These are phyloP conservation scores for Cadophora luteo-olivacea DNA, from an alignment of 2,329 filamentous ascomycete genomes.

Conservation along the genomic window DNA sequence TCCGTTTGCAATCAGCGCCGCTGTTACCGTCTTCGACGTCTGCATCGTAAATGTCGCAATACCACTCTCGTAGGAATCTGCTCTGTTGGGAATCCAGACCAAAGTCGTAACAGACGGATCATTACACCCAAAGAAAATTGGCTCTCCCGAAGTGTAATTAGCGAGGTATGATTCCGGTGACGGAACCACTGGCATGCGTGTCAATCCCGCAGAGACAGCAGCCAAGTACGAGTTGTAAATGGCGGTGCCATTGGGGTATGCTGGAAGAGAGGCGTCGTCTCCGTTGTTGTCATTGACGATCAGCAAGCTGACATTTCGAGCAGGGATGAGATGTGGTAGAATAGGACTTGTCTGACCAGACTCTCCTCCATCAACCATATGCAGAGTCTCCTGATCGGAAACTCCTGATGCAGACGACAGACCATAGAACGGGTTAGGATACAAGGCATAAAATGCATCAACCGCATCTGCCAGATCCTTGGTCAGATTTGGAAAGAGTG, in stretches of 20 bases:
- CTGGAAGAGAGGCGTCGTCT: background rate
- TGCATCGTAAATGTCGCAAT: constrained; percentile 9
- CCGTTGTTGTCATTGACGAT: constrained; percentile 20
- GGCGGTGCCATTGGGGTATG: constrained; percentile 15
- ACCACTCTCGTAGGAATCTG: constrained; percentile 14
- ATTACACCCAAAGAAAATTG: constrained; percentile 17
- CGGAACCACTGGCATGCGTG: constrained; percentile 11
- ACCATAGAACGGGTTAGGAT: constrained; percentile 15
- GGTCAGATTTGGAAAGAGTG: constrained; percentile 10
- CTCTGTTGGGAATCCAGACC: constrained; percentile 18
- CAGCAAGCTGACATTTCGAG: constrained; percentile 9
- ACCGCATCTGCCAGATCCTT: background rate
- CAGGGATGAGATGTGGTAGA: constrained; percentile 14
- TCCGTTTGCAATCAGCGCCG: constrained; percentile 19
- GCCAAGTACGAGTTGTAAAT: constrained; percentile 16
- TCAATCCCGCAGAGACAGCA: background rate
- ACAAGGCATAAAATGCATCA: constrained; percentile 18
- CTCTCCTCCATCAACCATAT: constrained; percentile 18
- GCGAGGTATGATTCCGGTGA: background rate
- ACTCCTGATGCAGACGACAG: constrained; percentile 8
- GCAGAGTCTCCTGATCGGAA: constrained; percentile 5
- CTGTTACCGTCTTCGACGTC: background rate
- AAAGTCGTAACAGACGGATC: constrained; percentile 4
- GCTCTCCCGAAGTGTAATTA: background rate
- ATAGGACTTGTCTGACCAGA: constrained; percentile 17